phyloP scores from a whole-genome alignment of 208 protist genomes.

The Leishmania aethiopica region DNA sequence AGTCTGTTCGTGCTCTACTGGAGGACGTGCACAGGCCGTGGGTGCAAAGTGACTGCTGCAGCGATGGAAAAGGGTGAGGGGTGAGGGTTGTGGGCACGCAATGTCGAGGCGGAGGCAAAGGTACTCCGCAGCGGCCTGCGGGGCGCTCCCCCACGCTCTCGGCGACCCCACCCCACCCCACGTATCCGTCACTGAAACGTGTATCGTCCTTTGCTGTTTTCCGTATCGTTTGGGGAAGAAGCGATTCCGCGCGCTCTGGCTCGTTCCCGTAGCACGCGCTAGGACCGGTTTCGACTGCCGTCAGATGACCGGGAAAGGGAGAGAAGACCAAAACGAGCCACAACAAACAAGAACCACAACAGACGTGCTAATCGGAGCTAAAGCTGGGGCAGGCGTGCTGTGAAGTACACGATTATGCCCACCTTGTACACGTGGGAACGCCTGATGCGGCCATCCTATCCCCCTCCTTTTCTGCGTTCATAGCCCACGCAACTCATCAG shows the following conservation, averaged over 20 bases:
- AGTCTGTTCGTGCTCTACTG: slow-evolving; percentile 33
- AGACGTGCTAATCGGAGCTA: background rate
- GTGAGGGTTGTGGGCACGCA: background rate
- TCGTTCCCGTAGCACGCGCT: background rate
- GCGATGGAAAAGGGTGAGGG: background rate
- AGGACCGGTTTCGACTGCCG: background rate
- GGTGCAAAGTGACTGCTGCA: background rate
- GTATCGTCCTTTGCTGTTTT: background rate
- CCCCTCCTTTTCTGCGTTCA: background rate
- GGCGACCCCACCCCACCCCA: background rate
- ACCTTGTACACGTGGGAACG: background rate
- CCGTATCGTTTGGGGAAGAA: background rate
- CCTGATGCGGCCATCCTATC: background rate
- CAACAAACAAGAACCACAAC: background rate
- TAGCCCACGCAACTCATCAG: background rate
- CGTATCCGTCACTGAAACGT: background rate
- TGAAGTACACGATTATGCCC: background rate
- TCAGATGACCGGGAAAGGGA: background rate
- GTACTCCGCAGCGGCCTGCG: background rate
- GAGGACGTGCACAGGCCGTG: slow-evolving; percentile 3
- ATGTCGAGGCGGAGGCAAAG: background rate
- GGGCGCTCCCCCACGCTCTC: background rate
- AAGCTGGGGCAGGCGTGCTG: background rate
- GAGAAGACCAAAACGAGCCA: background rate
- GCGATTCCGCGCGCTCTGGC: background rate